Conservation (phyloP, 2,329 filamentous ascomycete genomes). For the Dothidotthia symphoricarpi region DNA sequence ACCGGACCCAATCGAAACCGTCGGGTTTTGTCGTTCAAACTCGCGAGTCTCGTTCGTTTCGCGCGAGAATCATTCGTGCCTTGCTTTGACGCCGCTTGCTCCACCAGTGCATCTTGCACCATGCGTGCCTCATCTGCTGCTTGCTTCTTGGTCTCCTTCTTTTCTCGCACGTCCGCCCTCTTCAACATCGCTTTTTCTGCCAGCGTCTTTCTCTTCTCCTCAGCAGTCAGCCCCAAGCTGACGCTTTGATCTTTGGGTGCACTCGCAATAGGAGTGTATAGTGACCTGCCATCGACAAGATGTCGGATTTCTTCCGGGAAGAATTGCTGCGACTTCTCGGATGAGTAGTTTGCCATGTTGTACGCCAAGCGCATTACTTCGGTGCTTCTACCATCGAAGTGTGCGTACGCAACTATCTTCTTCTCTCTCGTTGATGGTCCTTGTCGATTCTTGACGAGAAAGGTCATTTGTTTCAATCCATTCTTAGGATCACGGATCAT, state of each 20-base stretch:
- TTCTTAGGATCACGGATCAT: conserved; percentile 48
- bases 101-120: conserved; percentile 21
- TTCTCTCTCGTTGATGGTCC: conserved; percentile 46
- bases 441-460: conserved; percentile 18
- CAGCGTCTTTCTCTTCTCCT: conserved; percentile 12
- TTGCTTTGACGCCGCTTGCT: conserved; percentile 13
- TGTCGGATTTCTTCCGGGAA: conserved; percentile 34
- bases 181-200: no score
- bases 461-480: conserved; percentile 52
- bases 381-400: conserved; percentile 47
- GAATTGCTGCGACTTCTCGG: conserved; percentile 30
- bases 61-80: conserved; percentile 5
- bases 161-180: no score
- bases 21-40: conserved; percentile 27
- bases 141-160: no score
- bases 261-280: conserved; percentile 15
- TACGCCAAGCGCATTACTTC: conserved; percentile 51
- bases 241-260: conserved; percentile 33
- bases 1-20: conserved; percentile 16
- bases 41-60: conserved; percentile 26
- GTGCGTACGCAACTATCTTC: conserved; percentile 50
- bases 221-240: conserved; percentile 16
- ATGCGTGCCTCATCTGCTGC: conserved; percentile 17
- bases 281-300: conserved; percentile 22
- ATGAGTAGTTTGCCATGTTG: conserved; percentile 49